phyloP scores from a whole-genome alignment of 176 grass and related monocot genomes.

The Bolboschoenus planiculmis region DNA sequence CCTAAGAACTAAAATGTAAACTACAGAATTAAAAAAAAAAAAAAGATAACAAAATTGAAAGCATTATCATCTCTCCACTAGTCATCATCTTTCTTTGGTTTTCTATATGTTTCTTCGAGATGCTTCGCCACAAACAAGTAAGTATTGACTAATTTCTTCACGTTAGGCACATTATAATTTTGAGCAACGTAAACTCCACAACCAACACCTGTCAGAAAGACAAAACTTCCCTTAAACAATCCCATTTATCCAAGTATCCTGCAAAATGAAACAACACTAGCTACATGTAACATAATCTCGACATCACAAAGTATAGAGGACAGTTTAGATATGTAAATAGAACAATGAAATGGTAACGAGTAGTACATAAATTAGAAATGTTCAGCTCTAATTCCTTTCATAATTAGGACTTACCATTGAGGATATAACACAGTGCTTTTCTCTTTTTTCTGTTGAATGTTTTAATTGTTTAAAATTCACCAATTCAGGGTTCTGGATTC shows the following conservation, averaged over 20 bases:
- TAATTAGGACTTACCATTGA: background rate
- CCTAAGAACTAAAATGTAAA: background rate
- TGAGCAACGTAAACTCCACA: slow-evolving; percentile 38
- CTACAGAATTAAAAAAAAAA: background rate
- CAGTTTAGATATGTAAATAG: background rate
- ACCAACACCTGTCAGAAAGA: slow-evolving; percentile 41
- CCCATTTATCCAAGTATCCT: slow-evolving; percentile 29
- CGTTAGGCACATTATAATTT: slow-evolving; percentile 48
- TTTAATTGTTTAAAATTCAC: background rate
- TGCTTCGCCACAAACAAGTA: slow-evolving; percentile 38
- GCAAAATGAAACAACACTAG: background rate
- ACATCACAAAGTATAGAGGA: background rate
- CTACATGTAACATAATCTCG: background rate
- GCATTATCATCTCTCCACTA: slow-evolving; percentile 9
- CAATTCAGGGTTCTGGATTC: too few species aligned
- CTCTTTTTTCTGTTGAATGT: background rate
- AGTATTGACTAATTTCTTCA: slow-evolving; percentile 46
- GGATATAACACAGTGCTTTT: too few species aligned
- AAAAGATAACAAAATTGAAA: background rate
- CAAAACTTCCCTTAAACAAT: slow-evolving; percentile 37
- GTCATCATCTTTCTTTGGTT: slow-evolving; percentile 55
- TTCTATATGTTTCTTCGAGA: slow-evolving; percentile 45
- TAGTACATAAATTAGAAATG: background rate
- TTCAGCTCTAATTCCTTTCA: background rate
- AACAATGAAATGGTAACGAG: background rate